These are phyloP conservation scores for Licmophora abbreviata DNA, from an alignment of 108 stramenopile genomes.

Conservation along the genomic window DNA sequence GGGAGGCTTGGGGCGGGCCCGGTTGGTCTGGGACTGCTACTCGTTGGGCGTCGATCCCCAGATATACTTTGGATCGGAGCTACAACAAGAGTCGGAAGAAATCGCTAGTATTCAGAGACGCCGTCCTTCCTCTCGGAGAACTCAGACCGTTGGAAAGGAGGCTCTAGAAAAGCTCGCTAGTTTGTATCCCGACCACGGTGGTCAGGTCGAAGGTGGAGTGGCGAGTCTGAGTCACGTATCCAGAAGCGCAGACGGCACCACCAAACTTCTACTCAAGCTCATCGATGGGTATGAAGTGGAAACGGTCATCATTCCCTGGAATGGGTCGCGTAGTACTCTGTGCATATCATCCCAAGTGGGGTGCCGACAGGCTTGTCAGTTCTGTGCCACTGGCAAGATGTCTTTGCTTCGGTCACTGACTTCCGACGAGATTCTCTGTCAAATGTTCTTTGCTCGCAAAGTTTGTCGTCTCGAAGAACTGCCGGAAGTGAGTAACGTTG, in stretches of 20 bases:
- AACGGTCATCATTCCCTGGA: conserved; percentile 78
- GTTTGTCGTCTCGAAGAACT: conserved; percentile 35
- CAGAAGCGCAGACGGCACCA: conserved; percentile 41
- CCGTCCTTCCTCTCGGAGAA: conserved; percentile 44
- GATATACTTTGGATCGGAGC: conserved; percentile 18
- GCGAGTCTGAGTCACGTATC: conserved; percentile 47
- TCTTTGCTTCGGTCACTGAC: conserved; percentile 58
- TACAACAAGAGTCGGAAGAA: conserved; percentile 14
- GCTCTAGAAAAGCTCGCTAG: conserved; percentile 30
- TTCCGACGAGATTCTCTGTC: conserved; percentile 70
- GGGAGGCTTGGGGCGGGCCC: conserved; percentile 57
- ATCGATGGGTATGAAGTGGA: conserved; percentile 67
- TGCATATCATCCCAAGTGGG: conserved; percentile 85
- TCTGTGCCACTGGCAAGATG: conserved; percentile 85
- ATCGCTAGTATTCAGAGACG: conserved; percentile 17
- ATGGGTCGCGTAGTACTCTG: conserved; percentile 39
- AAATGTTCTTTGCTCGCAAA: conserved; percentile 69
- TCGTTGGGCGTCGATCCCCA: conserved; percentile 57
- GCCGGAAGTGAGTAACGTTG: conserved; percentile 33
- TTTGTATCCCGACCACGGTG: conserved; percentile 31
- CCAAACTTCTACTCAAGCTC: conserved; percentile 58
- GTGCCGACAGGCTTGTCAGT: conserved; percentile 82
- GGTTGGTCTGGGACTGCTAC: conserved; percentile 67
- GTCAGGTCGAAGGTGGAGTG: conserved; percentile 54
- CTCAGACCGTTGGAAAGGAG: conserved; percentile 30